Base-by-base conservation (phyloP, 1,284 basidiomycete genomes). In the Puccinia hordei region DNA sequence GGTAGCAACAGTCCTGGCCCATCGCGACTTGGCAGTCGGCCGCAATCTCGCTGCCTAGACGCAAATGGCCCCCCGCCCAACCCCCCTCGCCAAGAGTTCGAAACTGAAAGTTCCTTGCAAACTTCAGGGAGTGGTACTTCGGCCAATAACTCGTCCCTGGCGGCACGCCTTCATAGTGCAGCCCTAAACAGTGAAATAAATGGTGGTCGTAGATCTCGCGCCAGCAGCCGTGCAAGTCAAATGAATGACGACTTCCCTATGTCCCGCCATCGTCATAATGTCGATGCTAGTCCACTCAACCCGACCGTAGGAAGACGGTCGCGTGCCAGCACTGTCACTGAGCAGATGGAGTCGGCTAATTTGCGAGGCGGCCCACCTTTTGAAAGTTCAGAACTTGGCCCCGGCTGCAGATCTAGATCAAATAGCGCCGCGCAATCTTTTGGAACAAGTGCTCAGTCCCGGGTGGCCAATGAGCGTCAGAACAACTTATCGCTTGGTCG, bases 181-280 rank as follows among this genome's bases (percentile, higher is more conserved):
- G 77, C 77, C 8, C 44, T 80, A 0, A 80, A 80, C 17, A 73
- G 77, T 33, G 77, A 80, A 44, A 55, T 80, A 19, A 80, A 80
- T 30, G 68, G 68, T 35, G 77, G 77, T 12, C 59, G 68, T 22
- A 55, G 77, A 63, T 80, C 77, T 17, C 51, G 77, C 13, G 69
- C 77, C 17, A 53, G 49, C 41, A 78, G 65, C 73, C 41, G 33
- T 55, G 55, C 61, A 33, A 35, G 49, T 61, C 57, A 41, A 65
- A 33, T 53, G 24, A 57, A 63, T 65, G 53, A 72, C 27, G 44
- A 80, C 19, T 44, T 27, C 51, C 38, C 53, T 15, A 44, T 51
- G 19, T 17, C 76, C 5, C 76, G 76, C n/a, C 63, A 61, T 61
- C 51, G 76, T 10, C 24, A 30, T 41, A 51, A 71, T 22, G 35